These are phyloP conservation scores for Syncephalis plumigaleata DNA, from an alignment of 371 early-diverging fungal genomes.

Conservation along the genomic window DNA sequence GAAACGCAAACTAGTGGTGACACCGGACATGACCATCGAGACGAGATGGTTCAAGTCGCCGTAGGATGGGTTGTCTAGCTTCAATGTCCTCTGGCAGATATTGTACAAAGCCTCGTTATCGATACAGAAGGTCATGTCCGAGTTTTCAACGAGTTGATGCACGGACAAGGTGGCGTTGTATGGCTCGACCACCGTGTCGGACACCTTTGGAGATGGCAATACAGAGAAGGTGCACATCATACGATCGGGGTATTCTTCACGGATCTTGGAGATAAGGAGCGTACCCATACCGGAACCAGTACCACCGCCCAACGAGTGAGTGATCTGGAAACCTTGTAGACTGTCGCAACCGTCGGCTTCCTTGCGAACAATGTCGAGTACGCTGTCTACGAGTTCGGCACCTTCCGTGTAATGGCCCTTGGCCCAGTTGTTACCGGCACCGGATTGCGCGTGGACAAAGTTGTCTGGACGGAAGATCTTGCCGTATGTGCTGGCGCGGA, in stretches of 20 bases:
- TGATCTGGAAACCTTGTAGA: slow-evolving; percentile 91
- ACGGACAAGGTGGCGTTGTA: slow-evolving; percentile 97
- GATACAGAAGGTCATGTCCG: slow-evolving; percentile 88
- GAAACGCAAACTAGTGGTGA: slow-evolving; percentile 96
- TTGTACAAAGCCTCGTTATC: slow-evolving; percentile 93
- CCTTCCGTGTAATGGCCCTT: slow-evolving; percentile 97
- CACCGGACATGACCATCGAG: slow-evolving; percentile 87
- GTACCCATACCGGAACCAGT: slow-evolving; percentile 94
- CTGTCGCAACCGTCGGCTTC: slow-evolving; percentile 86
- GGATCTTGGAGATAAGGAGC: slow-evolving; percentile 77
- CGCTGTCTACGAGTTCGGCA: slow-evolving; percentile 83
- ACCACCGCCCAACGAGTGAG: slow-evolving; percentile 92
- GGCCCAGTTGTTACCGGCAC: slow-evolving; percentile 97
- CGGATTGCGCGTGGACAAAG: slow-evolving; percentile 76
- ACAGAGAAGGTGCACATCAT: slow-evolving; percentile 96
- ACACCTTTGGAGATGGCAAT: slow-evolving; percentile 65
- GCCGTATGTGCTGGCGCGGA: slow-evolving; percentile 50
- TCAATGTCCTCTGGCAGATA: slow-evolving; percentile 87
- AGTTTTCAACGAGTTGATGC: slow-evolving; percentile 95
- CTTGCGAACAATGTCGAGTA: slow-evolving; percentile 83
- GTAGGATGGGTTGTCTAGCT: slow-evolving; percentile 72
- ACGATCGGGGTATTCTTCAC: slow-evolving; percentile 92
- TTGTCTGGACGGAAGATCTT: slow-evolving; percentile 68
- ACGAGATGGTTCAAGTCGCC: slow-evolving; percentile 87
- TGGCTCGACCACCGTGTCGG: slow-evolving; percentile 60